Evolutionary conservation across 352 stramenopile species (phyloP).

Genomic region (Blastocystis sp.): DNA sequence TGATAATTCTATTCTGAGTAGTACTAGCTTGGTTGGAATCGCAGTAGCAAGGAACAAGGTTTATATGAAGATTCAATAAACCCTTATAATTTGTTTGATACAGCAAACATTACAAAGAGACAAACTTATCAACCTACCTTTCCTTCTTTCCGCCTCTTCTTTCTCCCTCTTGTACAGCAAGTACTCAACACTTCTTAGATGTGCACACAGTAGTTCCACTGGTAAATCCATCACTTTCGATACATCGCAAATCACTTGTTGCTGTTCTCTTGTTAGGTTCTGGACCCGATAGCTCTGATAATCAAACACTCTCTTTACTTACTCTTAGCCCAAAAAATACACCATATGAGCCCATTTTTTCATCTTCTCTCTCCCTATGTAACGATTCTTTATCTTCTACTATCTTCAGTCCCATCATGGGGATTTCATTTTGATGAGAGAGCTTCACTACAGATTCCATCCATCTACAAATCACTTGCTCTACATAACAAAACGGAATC

Average conservation of each 20-base stretch:
- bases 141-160: neutral
- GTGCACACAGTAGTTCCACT: neutral
- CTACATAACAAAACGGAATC: neutral
- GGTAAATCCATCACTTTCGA: neutral
- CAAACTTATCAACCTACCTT: neutral
- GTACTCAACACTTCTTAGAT: conserved; percentile 30
- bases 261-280: neutral
- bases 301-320: neutral
- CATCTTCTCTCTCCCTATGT: neutral
- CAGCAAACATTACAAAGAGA: neutral
- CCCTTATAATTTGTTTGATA: too few species aligned
- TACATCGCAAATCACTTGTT: neutral
- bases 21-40: conserved; percentile 23
- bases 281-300: neutral
- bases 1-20: conserved; percentile 30
- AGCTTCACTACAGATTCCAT: neutral
- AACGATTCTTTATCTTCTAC: neutral
- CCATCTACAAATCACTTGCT: neutral
- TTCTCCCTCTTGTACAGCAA: neutral
- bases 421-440: neutral
- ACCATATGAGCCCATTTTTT: neutral
- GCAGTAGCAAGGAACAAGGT: conserved; percentile 44
- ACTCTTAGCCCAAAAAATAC: neutral
- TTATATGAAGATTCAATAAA: conserved; percentile 24
- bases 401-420: neutral